Conservation (phyloP, 2,329 filamentous ascomycete genomes). For the Exophiala bonariae region DNA sequence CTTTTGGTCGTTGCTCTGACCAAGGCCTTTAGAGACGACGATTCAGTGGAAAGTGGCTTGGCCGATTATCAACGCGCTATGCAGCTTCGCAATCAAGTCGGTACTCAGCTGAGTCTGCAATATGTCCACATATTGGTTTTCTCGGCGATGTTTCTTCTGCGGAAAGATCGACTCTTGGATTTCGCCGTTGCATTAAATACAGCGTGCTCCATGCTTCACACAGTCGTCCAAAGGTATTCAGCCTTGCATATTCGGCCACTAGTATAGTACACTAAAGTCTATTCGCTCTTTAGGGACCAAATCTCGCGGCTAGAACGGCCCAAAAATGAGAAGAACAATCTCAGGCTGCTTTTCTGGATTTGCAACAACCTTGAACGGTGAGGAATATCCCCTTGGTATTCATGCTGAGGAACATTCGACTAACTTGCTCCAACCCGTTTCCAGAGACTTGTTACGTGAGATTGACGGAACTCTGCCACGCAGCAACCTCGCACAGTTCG, state of each 20-base stretch:
- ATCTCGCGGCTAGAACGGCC: not conserved
- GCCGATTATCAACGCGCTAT: slow-evolving; percentile 5
- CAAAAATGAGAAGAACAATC: slow-evolving; percentile 3
- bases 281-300: not conserved
- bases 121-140: slow-evolving; percentile 3
- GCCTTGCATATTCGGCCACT: too few species aligned
- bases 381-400: too few species aligned
- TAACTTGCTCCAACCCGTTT: not conserved
- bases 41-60: not conserved
- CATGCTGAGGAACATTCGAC: not conserved
- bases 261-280: too few species aligned
- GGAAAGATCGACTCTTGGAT: slow-evolving; percentile 3
- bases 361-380: slow-evolving; percentile 6
- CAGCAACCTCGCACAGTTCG: not conserved
- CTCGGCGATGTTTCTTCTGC: slow-evolving; percentile 3
- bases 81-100: not conserved
- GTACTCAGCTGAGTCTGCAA: slow-evolving; percentile 2
- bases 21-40: not conserved
- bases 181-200: slow-evolving; percentile 1
- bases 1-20: slow-evolving; percentile 1
- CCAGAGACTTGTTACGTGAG: slow-evolving; percentile 2
- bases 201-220: slow-evolving; percentile 3
- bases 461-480: slow-evolving; percentile 3
- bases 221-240: not conserved
- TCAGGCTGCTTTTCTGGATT: slow-evolving; percentile 3